Base-by-base conservation (phyloP, 148 eudicot species). In the Dianthus caryophyllus region DNA sequence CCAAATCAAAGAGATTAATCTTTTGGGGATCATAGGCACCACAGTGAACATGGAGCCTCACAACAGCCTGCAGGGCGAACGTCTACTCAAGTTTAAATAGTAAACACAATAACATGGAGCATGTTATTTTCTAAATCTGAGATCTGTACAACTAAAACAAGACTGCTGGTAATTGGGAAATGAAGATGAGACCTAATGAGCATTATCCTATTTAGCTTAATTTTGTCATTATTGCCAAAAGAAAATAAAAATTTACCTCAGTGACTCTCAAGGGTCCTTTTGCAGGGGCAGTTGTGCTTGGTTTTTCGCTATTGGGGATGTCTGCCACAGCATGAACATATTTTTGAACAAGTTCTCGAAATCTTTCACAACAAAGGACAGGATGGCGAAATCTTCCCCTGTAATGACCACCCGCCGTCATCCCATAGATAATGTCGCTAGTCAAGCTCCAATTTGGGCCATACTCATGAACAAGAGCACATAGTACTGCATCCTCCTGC, bases 401-500 rank as follows among this genome's bases (percentile, higher is more conserved):
- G 70, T 85, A 88, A 78, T 48, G 72, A 25, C 99, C 99, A 43
- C 99, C 99, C 71, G 88, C 91, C 27, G 85, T 68, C 87, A 90
- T 88, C 31, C 88, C 93, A 80, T 88, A 84, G 53, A 95, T 72
- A 36, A 78, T 70, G 64, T 95, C 99, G 79, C 97, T 95, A 43
- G 81, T 96, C 75, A 95, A 85, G 79, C 82, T 81, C 99, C 99
- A 95, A 73, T 90, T 82, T 13, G 93, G 80, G 33, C 96, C 97
- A 77, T 88, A 95, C 76, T 95, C 96, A 74, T 95, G 96, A 25
- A 95, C 89, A 77, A 82, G 72, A 70, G 96, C 97, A 84, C 97
- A 95, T 66, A 95, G 70, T 27, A 84, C 70, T 0, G 96, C 97
- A 76, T 95, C 99, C 82, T 95, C 99, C 61, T 78, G 83, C 3